A percentile compares a stretch with the other conserved stretches of the same genome.
phyloP scores from a whole-genome alignment of 805 yeast species.

The Cyberlindnera petersonii region DNA sequence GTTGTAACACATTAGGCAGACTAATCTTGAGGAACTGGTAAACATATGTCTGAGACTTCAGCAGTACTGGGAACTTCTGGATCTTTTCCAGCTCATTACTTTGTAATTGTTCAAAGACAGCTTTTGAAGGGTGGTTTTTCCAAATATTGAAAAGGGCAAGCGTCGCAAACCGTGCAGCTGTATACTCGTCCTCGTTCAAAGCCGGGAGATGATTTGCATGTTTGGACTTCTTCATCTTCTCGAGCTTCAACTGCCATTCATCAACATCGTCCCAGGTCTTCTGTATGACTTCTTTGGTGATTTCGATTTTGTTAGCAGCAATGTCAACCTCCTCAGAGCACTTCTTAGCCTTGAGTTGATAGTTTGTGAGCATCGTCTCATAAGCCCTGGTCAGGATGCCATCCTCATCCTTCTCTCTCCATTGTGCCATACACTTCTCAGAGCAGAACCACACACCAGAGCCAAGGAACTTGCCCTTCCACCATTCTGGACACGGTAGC shows the following conservation, averaged over 20 bases:
- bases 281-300: conserved; percentile 23
- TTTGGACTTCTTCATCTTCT: conserved; percentile 35
- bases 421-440: conserved; percentile 38
- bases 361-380: conserved; percentile 28
- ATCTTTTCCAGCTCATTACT: conserved; percentile 49
- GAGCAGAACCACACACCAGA: conserved; percentile 54
- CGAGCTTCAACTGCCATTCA: conserved; percentile 35
- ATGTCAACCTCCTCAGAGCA: conserved; percentile 12
- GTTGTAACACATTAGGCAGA: conserved; percentile 34
- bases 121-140: conserved; percentile 16
- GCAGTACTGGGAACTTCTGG: conserved; percentile 41
- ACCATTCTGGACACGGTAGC: conserved; percentile 18
- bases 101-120: conserved; percentile 41
- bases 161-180: conserved; percentile 46
- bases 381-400: conserved; percentile 34
- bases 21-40: conserved; percentile 44
- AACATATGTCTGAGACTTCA: conserved; percentile 43
- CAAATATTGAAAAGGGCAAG: conserved; percentile 33
- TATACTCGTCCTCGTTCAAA: conserved; percentile 51
- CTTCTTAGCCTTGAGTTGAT: conserved; percentile 30
- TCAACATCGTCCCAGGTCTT: conserved; percentile 37
- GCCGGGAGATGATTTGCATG: conserved; percentile 36
- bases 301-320: conserved; percentile 5
- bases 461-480: conserved; percentile 28
- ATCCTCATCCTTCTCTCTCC: conserved; percentile 34